Evolutionary conservation across 345 rosid species (phyloP).

Genomic region (Brassica incana): DNA sequence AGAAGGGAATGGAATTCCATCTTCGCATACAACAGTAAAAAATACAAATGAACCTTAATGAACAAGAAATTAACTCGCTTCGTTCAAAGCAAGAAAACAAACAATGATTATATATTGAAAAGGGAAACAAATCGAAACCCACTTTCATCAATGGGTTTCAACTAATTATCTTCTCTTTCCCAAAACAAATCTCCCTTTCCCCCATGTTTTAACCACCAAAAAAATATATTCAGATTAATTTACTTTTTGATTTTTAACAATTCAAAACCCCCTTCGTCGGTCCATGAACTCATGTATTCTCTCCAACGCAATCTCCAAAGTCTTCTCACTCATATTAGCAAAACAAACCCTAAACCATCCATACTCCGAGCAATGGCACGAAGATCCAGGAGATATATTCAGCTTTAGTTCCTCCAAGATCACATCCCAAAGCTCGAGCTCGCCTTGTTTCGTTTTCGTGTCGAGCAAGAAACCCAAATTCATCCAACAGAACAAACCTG

Average conservation of each 20-base stretch:
- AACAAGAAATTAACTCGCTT: slow-evolving; percentile 35
- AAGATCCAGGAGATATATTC: slow-evolving; percentile 89
- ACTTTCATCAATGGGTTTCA: neutral
- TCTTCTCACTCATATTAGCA: slow-evolving; percentile 86
- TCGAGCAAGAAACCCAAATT: slow-evolving; percentile 65
- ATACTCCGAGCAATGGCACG: slow-evolving; percentile 89
- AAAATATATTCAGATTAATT: neutral
- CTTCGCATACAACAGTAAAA: neutral
- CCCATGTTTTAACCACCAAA: slow-evolving; percentile 18
- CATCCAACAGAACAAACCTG: slow-evolving; percentile 97
- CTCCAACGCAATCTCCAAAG: slow-evolving; percentile 66
- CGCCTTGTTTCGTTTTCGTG: slow-evolving; percentile 57
- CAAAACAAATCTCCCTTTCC: neutral
- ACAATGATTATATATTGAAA: slow-evolving; percentile 33
- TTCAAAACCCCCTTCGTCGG: slow-evolving; percentile 31
- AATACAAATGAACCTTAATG: slow-evolving; percentile 19
- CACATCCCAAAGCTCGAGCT: slow-evolving; percentile 69
- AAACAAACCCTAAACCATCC: slow-evolving; percentile 99
- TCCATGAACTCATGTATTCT: slow-evolving; percentile 74
- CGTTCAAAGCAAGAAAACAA: slow-evolving; percentile 39
- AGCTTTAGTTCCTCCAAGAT: slow-evolving; percentile 63
- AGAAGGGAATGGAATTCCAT: neutral
- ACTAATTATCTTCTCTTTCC: slow-evolving; percentile 27
- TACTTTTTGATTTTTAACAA: neutral
- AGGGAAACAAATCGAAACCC: slow-evolving; percentile 36